Evolutionary conservation across 495 filamentous ascomycete species (phyloP), one percentile per base, ranked within the genome.

Genomic region (Talaromyces stipitatus): DNA sequence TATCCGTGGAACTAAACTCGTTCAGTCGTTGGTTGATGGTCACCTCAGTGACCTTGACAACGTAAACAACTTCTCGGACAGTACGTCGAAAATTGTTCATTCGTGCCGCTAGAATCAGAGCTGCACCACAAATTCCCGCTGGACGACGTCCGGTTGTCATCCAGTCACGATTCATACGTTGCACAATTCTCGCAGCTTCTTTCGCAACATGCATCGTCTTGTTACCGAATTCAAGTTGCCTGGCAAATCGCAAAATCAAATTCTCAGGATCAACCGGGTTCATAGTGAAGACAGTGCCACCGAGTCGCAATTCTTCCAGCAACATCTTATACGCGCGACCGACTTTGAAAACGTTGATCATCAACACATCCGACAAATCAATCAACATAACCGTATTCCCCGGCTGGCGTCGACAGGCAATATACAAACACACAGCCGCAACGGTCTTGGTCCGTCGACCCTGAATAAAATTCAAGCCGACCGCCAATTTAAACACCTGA

Each of bases 51-150:
- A 97, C 92, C 62, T 96, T 96, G 58, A 96, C 95, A 16, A 96
- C 85, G 64, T 95, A 97, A 27, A 97, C 94, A 10, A 97, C 86
- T 72, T 98, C 94, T 24, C 90, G 80, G 5, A 95, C 83, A 0
- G 89, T 94, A 18, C 94, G 86, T 33, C 92, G 85, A 68, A 92
- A 97, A 69, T 97, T 97, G 76, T 96, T 95, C 85, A 96, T 96
- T 29, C 95, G 87, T 9, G 94, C 91, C 20, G 94, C 95, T 60
- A 98, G 83, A 60, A 98, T 89, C 56, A 98, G 79, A 58, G 91
- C 91, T 9, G 94, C 95, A 58, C 94, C 95, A 70, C 91, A 96
- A 45, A 97, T 84, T 64, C 95, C 94, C 24, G 94, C 90, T 45
- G 95, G 95, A 41, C 91, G 84, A 64, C 94, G 90, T 62, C 94